These are phyloP conservation scores for Quillaja saponaria DNA, from an alignment of 306 rosid species.

Conservation along the genomic window DNA sequence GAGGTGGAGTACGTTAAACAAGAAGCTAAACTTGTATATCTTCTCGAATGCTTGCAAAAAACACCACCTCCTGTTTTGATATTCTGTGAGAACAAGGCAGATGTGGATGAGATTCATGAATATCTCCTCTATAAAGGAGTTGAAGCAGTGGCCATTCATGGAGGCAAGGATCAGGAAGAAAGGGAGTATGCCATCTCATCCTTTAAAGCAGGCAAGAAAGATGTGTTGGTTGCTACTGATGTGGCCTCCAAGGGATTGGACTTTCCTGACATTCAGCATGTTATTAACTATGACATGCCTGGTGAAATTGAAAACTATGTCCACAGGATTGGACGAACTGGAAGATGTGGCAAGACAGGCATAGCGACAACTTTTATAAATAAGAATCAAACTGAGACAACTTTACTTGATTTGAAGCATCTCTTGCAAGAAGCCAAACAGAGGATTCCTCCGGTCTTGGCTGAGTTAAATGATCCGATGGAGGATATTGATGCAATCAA, in stretches of 20 bases:
- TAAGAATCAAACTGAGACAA: conserved; percentile 92
- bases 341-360: conserved; percentile 94
- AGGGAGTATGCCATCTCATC: conserved; percentile 82
- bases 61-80: conserved; percentile 88
- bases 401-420: conserved; percentile 90
- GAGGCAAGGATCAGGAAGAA: conserved; percentile 97
- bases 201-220: conserved; percentile 81
- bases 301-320: conserved; percentile 95
- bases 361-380: conserved; percentile 90
- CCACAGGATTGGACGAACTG: conserved; percentile 93
- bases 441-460: conserved; percentile 92
- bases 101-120: conserved; percentile 92
- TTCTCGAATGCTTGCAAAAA: conserved; percentile 86
- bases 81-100: conserved; percentile 90
- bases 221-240: conserved; percentile 95
- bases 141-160: conserved; percentile 92
- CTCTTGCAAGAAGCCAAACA: conserved; percentile 97
- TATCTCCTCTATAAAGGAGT: conserved; percentile 94
- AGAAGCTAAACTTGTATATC: conserved; percentile 89
- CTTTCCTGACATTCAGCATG: conserved; percentile 96
- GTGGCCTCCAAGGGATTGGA: conserved; percentile 95
- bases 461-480: conserved; percentile 87
- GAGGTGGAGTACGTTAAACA: conserved; percentile 95
- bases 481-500: conserved; percentile 73
- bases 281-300: conserved; percentile 92